phyloP scores from a whole-genome alignment of 441 rosid species.

The Omphalea diandra region DNA sequence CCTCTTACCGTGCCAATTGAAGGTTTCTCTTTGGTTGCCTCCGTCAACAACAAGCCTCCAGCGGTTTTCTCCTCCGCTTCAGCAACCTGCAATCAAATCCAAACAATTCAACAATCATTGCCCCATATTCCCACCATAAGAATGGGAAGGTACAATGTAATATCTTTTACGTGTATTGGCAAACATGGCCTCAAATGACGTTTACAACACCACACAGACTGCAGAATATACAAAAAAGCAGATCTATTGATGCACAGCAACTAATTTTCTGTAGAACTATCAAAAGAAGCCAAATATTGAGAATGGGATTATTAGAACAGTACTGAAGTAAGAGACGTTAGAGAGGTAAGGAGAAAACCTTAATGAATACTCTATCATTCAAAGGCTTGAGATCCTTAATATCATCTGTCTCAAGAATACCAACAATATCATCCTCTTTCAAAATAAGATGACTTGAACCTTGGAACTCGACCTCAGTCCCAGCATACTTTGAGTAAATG shows the following conservation, averaged over 20 bases:
- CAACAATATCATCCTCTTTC: conserved; percentile 91
- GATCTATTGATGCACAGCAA: too few relatives aligned
- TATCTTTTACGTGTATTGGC: too few relatives aligned
- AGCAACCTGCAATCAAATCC: conserved; percentile 51
- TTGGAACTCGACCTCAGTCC: conserved; percentile 82
- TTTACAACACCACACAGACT: neutral
- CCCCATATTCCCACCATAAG: too few relatives aligned
- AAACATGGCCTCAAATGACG: neutral
- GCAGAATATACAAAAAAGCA: neutral
- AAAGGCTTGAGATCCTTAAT: conserved; percentile 91
- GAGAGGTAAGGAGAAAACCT: conserved; percentile 40
- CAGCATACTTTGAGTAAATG: conserved; percentile 82
- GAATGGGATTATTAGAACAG: neutral
- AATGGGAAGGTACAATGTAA: too few relatives aligned
- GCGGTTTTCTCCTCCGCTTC: conserved; percentile 92
- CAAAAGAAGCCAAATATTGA: neutral
- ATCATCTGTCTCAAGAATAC: conserved; percentile 85
- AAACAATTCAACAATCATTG: neutral
- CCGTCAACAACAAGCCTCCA: conserved; percentile 85
- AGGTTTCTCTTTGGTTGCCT: conserved; percentile 86
- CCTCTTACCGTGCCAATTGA: conserved; percentile 73
- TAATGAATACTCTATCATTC: conserved; percentile 78
- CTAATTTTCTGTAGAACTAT: neutral
- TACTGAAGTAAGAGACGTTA: neutral
- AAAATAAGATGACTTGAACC: conserved; percentile 77